Evolutionary conservation across 345 rosid species (phyloP).

Genomic region (Zanthoxylum bungeanum): DNA sequence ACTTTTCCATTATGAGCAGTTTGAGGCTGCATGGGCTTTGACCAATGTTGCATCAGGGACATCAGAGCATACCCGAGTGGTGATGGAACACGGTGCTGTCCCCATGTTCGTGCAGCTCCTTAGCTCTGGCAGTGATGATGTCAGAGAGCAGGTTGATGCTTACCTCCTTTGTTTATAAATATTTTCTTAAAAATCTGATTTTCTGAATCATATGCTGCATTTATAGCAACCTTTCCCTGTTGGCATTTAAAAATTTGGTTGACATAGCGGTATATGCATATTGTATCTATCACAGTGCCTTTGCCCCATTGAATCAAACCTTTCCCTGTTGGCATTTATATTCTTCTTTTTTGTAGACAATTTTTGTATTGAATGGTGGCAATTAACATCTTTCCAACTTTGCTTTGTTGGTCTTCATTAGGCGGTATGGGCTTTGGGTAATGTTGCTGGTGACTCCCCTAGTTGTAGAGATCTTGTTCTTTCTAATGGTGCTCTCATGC

Average conservation of each 20-base stretch:
- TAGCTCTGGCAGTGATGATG: conserved; percentile 79
- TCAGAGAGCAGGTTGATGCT: conserved; percentile 71
- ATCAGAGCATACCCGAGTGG: conserved; percentile 78
- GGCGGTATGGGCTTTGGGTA: conserved; percentile 87
- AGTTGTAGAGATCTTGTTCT: conserved; percentile 73
- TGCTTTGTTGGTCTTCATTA: conserved; percentile 19
- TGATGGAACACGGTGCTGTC: conserved; percentile 77
- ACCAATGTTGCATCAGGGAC: conserved; percentile 92
- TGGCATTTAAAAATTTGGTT: neutral
- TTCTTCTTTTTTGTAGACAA: neutral
- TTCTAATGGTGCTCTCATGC: conserved; percentile 57
- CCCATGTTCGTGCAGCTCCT: conserved; percentile 81
- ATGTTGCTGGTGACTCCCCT: conserved; percentile 79
- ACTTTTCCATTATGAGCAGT: conserved; percentile 38
- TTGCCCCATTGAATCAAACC: too few species aligned
- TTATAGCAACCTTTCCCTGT: too few species aligned
- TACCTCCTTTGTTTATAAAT: neutral
- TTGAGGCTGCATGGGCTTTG: conserved; percentile 93
- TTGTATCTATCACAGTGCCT: neutral
- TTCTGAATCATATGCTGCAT: neutral
- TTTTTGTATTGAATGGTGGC: neutral
- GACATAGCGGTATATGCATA: neutral
- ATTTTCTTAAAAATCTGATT: neutral
- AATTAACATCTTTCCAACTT: neutral
- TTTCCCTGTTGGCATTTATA: neutral